These are phyloP conservation scores for Trichoderma orchidacearum DNA, from an alignment of 495 filamentous ascomycete species.

Conservation along the genomic window DNA sequence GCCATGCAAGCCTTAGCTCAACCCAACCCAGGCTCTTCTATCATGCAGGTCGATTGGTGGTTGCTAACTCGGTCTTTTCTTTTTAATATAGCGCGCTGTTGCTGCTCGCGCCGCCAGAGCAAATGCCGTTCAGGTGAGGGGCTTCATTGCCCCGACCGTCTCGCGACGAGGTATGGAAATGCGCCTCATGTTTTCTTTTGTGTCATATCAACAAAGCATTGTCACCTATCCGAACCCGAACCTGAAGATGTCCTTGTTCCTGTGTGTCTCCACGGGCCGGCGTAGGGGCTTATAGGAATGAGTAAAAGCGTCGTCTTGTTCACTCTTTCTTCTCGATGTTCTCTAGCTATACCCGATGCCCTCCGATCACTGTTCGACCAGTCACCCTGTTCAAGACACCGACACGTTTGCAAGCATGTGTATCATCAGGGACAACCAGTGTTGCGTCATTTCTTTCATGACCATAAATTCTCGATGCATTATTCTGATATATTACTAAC, in stretches of 20 bases:
- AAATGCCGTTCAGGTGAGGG: constrained; percentile 57
- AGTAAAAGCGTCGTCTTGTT: too few species aligned
- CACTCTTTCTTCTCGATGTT: too few species aligned
- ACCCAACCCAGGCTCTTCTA: too few species aligned
- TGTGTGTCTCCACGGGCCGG: too few species aligned
- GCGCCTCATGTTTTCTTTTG: constrained; percentile 10
- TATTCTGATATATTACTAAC: neutral
- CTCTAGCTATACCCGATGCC: too few species aligned
- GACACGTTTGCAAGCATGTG: constrained; percentile 14
- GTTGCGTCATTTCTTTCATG: neutral
- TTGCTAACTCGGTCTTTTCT: neutral
- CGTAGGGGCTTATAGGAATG: too few species aligned
- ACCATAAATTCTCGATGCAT: neutral
- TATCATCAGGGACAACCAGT: neutral
- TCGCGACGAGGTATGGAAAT: constrained; percentile 53
- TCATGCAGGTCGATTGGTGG: too few species aligned
- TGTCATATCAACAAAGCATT: constrained; percentile 27
- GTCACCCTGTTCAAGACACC: neutral
- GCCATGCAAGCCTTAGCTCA: neutral
- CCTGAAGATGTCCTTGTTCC: too few species aligned
- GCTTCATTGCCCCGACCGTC: constrained; percentile 67
- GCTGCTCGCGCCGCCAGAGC: constrained; percentile 51
- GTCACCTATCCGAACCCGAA: too few species aligned
- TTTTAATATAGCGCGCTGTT: constrained; percentile 39
- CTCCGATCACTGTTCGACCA: neutral